phyloP scores from a whole-genome alignment of 345 rosid species.

The Hirschfeldia incana region DNA sequence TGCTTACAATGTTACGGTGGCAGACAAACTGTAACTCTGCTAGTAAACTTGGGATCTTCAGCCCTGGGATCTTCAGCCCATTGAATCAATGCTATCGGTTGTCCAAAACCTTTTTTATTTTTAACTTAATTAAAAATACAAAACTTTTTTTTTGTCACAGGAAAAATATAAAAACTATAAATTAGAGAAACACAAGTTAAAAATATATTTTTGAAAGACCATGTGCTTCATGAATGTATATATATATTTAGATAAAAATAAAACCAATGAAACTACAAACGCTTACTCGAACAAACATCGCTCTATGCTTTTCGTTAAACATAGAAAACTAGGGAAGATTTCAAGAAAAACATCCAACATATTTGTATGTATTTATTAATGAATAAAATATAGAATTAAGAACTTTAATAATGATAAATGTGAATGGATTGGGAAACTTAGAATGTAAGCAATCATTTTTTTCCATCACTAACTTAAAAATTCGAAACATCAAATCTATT shows the following conservation, averaged over 20 bases:
- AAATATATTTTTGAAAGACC: too few species aligned
- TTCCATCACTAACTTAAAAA: conserved; percentile 20
- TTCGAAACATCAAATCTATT: conserved; percentile 36
- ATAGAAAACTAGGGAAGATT: neutral
- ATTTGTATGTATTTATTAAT: neutral
- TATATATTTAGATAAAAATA: neutral
- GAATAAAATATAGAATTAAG: neutral
- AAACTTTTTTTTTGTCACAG: too few species aligned
- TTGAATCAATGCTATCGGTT: neutral
- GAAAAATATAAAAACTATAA: neutral
- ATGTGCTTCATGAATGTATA: neutral
- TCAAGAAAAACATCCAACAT: neutral
- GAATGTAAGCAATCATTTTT: conserved; percentile 22
- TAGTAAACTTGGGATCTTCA: neutral
- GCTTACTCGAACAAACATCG: neutral
- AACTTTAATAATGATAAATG: conserved; percentile 9
- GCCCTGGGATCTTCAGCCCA: neutral
- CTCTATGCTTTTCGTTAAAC: neutral
- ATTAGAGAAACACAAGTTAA: neutral
- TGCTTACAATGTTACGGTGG: neutral
- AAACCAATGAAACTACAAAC: neutral
- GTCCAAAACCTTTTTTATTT: neutral
- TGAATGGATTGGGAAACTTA: conserved; percentile 28
- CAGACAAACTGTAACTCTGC: neutral
- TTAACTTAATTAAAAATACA: too few species aligned